Evolutionary conservation across 306 rosid genomes (phyloP), one percentile per base, ranked within the genome.

Genomic region (Aeschynomene evenia): DNA sequence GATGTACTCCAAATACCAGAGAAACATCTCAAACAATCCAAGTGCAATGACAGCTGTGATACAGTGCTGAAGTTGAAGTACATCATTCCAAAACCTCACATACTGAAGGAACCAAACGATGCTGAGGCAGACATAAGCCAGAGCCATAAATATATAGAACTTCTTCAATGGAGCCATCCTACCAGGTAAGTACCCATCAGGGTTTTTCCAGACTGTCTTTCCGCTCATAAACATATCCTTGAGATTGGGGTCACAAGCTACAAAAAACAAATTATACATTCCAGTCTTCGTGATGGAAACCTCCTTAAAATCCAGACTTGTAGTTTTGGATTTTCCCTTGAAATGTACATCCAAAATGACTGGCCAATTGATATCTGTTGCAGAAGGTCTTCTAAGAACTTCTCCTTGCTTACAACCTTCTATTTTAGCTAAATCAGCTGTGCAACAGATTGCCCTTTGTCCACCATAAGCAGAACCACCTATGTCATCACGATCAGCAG

Each of bases 391-490:
- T 89, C 83, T 77, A 69, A 94, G 83, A 62, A 94, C 89, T 78
- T 88, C 96, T 69, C 98, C 98, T 85, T 90, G 92, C 80, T 87
- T 90, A 75, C 98, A 94, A 40, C 81, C 96, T 70, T 85, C 95
- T 81, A 90, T 79, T 79, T 94, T 94, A 45, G 98, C 96, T 74
- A 90, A 91, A 84, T 94, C 98, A 68, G 92, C 65, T 26, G 97
- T 90, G 80, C 98, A 94, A 68, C 98, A 94, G 71, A 94, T 85
- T 56, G 96, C 91, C 51, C 98, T 80, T 57, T 94, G 97, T 43
- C 98, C 98, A 34, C 98, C 98, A 77, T 94, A 94, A 71, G 93
- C 97, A 54, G 98, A 94, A 43, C 98, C 98, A 13, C 98, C 98
- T 3, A 94, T 94, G 65, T 86, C 82, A 71, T 94, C 77, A 8